These are phyloP conservation scores for Solidago caesia DNA, from an alignment of 129 eudicot genomes.

Conservation along the genomic window DNA sequence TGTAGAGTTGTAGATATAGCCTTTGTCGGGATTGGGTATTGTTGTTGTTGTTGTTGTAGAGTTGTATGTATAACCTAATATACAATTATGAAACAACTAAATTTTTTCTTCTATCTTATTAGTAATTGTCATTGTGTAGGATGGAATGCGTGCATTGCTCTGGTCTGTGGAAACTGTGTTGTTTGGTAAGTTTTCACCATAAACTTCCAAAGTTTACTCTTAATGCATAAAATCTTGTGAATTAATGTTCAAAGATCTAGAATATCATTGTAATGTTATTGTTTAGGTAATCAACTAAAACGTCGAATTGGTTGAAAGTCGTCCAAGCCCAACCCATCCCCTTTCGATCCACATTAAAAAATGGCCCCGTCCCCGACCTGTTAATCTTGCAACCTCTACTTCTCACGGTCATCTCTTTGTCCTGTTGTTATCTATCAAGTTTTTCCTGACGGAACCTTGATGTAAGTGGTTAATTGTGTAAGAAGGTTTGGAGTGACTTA, in stretches of 20 bases:
- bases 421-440: neutral
- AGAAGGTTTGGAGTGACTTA: neutral
- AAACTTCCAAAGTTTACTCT: neutral
- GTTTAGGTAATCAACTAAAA: too few species aligned
- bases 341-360: neutral
- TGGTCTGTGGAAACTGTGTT: slow-evolving; percentile 95
- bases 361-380: neutral
- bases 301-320: neutral
- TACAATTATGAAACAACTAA: neutral
- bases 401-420: neutral
- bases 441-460: neutral
- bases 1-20: neutral
- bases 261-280: too few species aligned
- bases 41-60: neutral
- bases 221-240: neutral
- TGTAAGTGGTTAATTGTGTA: slow-evolving; percentile 1
- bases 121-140: slow-evolving; percentile 45
- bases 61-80: neutral
- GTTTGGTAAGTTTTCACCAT: slow-evolving; percentile 69
- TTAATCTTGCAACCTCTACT: neutral
- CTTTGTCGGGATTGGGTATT: neutral
- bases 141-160: slow-evolving; percentile 99
- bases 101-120: neutral
- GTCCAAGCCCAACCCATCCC: neutral
- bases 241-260: too few species aligned